Conservation (phyloP, 2,329 filamentous ascomycete species). For the Colletotrichum cordylinicola region DNA sequence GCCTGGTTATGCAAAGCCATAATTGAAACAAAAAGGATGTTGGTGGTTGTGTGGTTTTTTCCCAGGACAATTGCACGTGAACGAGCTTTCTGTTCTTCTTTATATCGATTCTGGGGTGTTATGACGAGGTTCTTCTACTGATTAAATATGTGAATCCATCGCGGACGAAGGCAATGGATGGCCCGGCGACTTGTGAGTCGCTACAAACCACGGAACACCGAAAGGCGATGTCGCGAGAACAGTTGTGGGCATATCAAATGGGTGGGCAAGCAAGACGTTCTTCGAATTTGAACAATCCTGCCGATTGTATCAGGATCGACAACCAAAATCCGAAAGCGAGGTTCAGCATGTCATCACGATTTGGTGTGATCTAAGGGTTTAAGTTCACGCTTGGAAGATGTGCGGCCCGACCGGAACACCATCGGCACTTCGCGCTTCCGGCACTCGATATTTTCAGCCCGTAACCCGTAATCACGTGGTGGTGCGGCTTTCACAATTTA, state of each 20-base stretch:
- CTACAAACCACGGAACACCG: not conserved
- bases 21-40: not conserved
- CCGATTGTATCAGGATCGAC: fast-evolving
- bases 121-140: fast-evolving
- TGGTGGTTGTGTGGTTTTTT: not conserved
- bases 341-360: not conserved
- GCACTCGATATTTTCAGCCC: fast-evolving
- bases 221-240: not conserved
- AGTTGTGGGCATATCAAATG: fast-evolving
- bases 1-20: not conserved
- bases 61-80: fast-evolving
- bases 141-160: fast-evolving
- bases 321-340: not conserved
- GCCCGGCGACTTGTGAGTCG: fast-evolving
- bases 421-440: not conserved
- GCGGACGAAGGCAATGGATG: not conserved
- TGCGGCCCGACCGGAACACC: not conserved
- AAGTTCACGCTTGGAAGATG: not conserved
- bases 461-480: not conserved
- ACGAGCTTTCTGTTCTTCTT: fast-evolving
- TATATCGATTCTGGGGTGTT: fast-evolving
- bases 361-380: not conserved
- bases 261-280: fast-evolving
- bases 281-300: not conserved
- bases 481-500: not conserved